A percentile compares a stretch with the other conserved stretches of the same genome.
phyloP scores from a whole-genome alignment of 164 flowering plant species.

The Kalanchoe fedtschenkoi region DNA sequence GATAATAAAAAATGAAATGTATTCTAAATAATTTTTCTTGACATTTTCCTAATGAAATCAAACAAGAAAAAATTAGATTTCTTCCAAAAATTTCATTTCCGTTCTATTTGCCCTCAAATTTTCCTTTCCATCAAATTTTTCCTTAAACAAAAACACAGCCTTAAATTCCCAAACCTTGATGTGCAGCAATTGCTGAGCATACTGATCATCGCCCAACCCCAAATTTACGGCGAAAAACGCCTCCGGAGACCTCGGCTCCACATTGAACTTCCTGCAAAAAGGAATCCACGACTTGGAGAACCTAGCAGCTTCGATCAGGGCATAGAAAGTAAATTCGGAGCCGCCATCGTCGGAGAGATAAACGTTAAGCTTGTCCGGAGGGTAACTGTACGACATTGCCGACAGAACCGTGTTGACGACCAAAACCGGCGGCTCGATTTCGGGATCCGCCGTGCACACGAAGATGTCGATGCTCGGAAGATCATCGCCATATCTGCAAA shows the following conservation, averaged over 20 bases:
- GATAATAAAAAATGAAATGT: too few relatives aligned
- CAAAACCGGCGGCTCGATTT: slow-evolving; percentile 19
- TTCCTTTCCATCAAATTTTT: too few relatives aligned
- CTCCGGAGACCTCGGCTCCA: slow-evolving; percentile 20
- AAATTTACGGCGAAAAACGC: slow-evolving; percentile 12
- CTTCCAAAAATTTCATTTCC: too few relatives aligned
- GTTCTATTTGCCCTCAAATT: too few relatives aligned
- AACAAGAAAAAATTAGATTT: too few relatives aligned
- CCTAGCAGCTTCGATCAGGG: slow-evolving; percentile 20
- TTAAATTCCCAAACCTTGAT: slow-evolving; percentile 6
- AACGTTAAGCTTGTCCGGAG: slow-evolving; percentile 18
- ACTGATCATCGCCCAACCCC: background rate
- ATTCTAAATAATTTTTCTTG: too few relatives aligned
- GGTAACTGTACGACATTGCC: slow-evolving; percentile 21
- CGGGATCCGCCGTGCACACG: slow-evolving; percentile 28
- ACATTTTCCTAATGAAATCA: too few relatives aligned
- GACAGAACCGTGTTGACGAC: slow-evolving; percentile 23
- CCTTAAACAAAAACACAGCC: background rate
- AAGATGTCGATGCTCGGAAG: slow-evolving; percentile 21
- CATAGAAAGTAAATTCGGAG: slow-evolving; percentile 21
- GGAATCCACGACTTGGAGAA: slow-evolving; percentile 24
- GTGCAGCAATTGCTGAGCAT: slow-evolving; percentile 5
- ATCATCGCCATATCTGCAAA: slow-evolving; percentile 10
- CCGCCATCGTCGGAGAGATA: slow-evolving; percentile 25
- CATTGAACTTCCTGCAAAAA: slow-evolving; percentile 16